Evolutionary conservation across 768 basidiomycete species (phyloP).

Genomic region (Trametes maxima): DNA sequence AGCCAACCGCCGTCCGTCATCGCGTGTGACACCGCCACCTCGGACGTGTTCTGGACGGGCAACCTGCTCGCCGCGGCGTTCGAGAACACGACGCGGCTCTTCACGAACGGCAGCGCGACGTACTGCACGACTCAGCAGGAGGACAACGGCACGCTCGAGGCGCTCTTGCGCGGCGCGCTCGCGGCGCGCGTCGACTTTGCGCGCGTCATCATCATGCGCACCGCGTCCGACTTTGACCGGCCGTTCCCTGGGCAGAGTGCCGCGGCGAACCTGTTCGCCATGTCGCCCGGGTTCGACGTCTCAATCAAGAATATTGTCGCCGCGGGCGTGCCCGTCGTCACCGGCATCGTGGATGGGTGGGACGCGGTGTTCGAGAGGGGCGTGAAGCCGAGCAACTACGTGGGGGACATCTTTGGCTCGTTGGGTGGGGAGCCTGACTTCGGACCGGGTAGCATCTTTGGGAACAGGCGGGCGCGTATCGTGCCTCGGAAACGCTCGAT

Average conservation of each 20-base stretch:
- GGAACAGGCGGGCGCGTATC: neutral
- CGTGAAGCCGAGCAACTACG: constrained; percentile 34
- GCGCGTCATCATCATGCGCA: constrained; percentile 42
- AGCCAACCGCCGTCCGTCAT: constrained; percentile 37
- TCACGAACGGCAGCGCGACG: constrained; percentile 36
- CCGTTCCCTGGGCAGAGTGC: constrained; percentile 25
- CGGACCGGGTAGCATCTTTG: constrained; percentile 28
- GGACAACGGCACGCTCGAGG: constrained; percentile 43
- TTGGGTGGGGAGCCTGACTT: constrained; percentile 34
- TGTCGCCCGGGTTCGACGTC: constrained; percentile 36
- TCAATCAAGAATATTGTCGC: constrained; percentile 40
- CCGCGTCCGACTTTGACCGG: constrained; percentile 40
- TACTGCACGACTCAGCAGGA: constrained; percentile 44
- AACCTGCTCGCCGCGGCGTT: constrained; percentile 38
- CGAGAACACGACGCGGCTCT: constrained; percentile 39
- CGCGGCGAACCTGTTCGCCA: constrained; percentile 34
- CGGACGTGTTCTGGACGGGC: constrained; percentile 42
- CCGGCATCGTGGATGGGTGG: constrained; percentile 40
- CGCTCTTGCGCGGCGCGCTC: constrained; percentile 38
- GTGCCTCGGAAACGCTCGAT: no score
- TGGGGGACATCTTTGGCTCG: constrained; percentile 37
- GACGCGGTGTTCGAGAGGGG: constrained; percentile 35
- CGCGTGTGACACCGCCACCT: constrained; percentile 41
- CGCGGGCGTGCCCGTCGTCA: constrained; percentile 41
- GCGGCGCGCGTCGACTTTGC: constrained; percentile 39